Conservation (phyloP, 2,329 filamentous ascomycete species). For the Fusarium chlamydosporum region DNA sequence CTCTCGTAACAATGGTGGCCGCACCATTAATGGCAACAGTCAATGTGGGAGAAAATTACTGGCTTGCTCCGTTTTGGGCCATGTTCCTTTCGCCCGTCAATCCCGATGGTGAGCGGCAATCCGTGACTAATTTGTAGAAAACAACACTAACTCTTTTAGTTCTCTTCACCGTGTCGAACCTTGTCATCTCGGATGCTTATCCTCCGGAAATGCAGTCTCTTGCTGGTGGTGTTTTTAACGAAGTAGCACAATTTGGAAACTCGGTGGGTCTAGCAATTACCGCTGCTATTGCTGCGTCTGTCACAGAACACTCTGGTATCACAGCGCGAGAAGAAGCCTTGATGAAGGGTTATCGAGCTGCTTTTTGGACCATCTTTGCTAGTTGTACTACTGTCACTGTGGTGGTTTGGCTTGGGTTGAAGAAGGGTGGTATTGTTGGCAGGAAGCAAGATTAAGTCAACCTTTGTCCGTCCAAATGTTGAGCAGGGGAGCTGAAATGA, state of each 20-base stretch:
- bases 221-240: slow-evolving; percentile 73
- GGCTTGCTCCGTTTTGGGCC: slow-evolving; percentile 62
- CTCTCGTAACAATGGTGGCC: slow-evolving; percentile 61
- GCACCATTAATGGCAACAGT: slow-evolving; percentile 70
- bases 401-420: slow-evolving; percentile 57
- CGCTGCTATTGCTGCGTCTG: slow-evolving; percentile 62
- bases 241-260: slow-evolving; percentile 69
- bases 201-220: slow-evolving; percentile 68
- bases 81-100: slow-evolving; percentile 62
- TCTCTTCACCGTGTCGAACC: slow-evolving; percentile 68
- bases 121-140: neutral
- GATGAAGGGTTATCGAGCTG: slow-evolving; percentile 66
- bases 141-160: slow-evolving; percentile 50
- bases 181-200: slow-evolving; percentile 69
- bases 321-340: slow-evolving; percentile 53
- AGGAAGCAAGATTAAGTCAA: slow-evolving; percentile 57
- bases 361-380: slow-evolving; percentile 68
- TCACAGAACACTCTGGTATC: slow-evolving; percentile 58
- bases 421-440: slow-evolving; percentile 64
- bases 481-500: no score
- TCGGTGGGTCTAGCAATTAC: slow-evolving; percentile 66
- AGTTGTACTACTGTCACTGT: slow-evolving; percentile 56
- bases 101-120: slow-evolving; percentile 54
- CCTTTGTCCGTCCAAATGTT: no score
- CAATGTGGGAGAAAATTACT: slow-evolving; percentile 64